A percentile compares a stretch with the other conserved stretches of the same genome.
phyloP scores from a whole-genome alignment of 192 early-diverging fungal species.

The Podila minutissima region DNA sequence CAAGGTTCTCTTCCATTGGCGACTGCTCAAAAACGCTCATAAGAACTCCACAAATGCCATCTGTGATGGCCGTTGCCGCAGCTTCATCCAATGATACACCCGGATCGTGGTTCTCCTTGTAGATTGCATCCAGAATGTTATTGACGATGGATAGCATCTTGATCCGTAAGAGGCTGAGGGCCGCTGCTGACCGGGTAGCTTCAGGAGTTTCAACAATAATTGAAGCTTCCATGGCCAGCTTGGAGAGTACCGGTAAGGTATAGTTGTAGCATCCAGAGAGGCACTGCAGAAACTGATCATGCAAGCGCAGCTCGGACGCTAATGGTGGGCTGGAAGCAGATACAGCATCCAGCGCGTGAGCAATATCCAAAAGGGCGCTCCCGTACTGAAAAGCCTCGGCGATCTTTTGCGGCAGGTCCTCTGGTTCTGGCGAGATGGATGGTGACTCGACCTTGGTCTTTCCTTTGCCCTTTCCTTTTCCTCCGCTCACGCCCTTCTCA shows the following conservation, averaged over 20 bases:
- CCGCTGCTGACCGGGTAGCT: conserved; percentile 2
- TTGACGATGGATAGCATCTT: conserved; percentile 61
- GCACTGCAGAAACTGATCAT: conserved; percentile 29
- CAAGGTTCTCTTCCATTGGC: conserved; percentile 62
- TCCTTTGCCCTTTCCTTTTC: conserved; percentile 58
- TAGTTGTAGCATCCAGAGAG: conserved; percentile 50
- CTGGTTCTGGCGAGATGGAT: conserved; percentile 14
- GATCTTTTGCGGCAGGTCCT: conserved; percentile 1
- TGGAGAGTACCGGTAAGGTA: conserved; percentile 29
- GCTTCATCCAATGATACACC: conserved; percentile 24
- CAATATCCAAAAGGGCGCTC: conserved; percentile 34
- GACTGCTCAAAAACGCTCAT: conserved; percentile 72
- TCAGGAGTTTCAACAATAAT: neutral
- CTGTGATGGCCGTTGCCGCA: conserved; percentile 26
- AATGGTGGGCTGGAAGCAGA: conserved; percentile 37
- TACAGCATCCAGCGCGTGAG: conserved; percentile 47
- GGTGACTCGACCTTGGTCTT: conserved; percentile 18
- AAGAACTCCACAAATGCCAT: conserved; percentile 59
- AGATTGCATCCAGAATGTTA: conserved; percentile 58
- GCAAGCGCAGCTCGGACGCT: conserved; percentile 33
- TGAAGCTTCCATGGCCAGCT: conserved; percentile 4
- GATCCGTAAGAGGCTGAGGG: conserved; percentile 56
- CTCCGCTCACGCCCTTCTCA: conserved; percentile 28
- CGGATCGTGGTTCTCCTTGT: conserved; percentile 51
- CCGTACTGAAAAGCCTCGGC: conserved; percentile 34